These are phyloP conservation scores for Scutellaria galericulata DNA, from an alignment of 257 asterid species.

Conservation along the genomic window DNA sequence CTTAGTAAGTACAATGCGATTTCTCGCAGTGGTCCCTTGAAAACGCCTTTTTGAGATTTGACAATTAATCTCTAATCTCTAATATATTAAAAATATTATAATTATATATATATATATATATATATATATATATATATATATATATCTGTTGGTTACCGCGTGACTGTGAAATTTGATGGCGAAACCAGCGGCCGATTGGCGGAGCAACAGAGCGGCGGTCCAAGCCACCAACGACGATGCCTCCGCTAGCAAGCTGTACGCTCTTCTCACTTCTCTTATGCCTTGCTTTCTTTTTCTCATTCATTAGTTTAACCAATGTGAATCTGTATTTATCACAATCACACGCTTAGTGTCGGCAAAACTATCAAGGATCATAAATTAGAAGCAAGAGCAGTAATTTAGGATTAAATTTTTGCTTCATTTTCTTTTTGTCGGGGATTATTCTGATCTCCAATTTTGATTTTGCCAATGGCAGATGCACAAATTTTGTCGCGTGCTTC, in stretches of 20 bases:
- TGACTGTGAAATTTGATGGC: conserved; percentile 48
- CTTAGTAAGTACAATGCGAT: too few species aligned
- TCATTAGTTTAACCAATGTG: background rate
- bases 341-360: conserved; percentile 1
- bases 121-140: too few species aligned
- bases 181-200: conserved; percentile 60
- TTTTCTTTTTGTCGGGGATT: conserved; percentile 4
- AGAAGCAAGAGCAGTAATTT: conserved; percentile 4
- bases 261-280: conserved; percentile 3
- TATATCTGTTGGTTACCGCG: background rate
- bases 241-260: conserved; percentile 92
- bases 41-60: too few species aligned
- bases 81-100: too few species aligned
- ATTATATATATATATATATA: too few species aligned
- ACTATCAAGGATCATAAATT: conserved; percentile 11
- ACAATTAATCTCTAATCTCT: too few species aligned
- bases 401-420: background rate
- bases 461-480: background rate
- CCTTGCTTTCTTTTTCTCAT: conserved; percentile 6
- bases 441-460: background rate
- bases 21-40: too few species aligned
- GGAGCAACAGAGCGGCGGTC: conserved; percentile 85
- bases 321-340: background rate
- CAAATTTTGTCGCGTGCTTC: conserved; percentile 4
- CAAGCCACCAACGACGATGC: conserved; percentile 99